Base-by-base conservation (phyloP, 169 alveolate genomes). In the Plasmodium gonderi region DNA sequence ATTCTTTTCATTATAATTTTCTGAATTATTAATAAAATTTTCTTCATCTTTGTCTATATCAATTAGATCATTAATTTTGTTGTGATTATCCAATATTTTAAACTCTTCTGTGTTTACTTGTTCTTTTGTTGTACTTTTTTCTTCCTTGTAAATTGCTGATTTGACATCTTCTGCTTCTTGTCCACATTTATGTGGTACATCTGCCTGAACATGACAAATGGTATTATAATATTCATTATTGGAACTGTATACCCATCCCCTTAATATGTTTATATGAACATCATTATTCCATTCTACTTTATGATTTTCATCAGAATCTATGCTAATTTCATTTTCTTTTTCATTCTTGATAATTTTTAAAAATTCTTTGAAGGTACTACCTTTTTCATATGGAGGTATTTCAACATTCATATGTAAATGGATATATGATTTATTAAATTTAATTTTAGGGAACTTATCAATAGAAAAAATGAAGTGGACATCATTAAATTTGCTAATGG, bases 11-110 rank as follows among this genome's bases (percentile, higher is more conserved):
- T 49, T 33, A 75, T 45, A 74, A 31, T 8, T 33, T 47, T 83
- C 83, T 83, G 77, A 20, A 33, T 76, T 75, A 44, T 87, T 87
- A 60, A 87, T 60, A 40, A 87, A 87, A 11, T 54, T 65, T 54
- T 87, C 93, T 38, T 87, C 93, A 3, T 76, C 85, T 23, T 87
- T 87, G 51, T 87, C 93, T n/a, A 87, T 54, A 74, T 87, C 93
- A 44, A 87, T 87, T 11, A 87, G 29, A 6, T 87, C 87, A 17
- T 67, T 75, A 75, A 87, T 87, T 87, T 33, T 87, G 29, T 87
- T 78, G n/a, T 20, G 23, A 20, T 45, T 75, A 9, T 42, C 40
- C 12, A 31, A 7, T 8, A 40, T 40, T 40, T 83, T 40, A 26
- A 42, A 9, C 54, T 79, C 90, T 1, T 81, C 3, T 33, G 14